A percentile compares a stretch with the other conserved stretches of the same genome.
Conservation (phyloP, 2,329 filamentous ascomycete species). For the Lasiodiplodia sp. region DNA sequence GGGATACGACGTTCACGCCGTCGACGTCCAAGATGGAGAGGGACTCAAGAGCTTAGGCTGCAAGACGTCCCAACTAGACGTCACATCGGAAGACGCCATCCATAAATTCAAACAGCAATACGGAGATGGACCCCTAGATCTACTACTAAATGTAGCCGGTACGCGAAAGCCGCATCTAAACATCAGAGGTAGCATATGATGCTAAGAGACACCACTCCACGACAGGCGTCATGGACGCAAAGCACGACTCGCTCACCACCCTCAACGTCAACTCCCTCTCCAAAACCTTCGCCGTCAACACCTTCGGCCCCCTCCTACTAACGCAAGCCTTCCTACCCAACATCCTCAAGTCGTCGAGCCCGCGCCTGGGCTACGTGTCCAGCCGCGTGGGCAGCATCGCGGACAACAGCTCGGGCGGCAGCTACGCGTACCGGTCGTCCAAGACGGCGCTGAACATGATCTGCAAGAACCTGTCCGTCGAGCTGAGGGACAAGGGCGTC, state of each 20-base stretch:
- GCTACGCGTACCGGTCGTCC: slow-evolving; percentile 53
- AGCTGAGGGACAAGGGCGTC: slow-evolving; percentile 50
- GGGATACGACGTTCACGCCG: slow-evolving; percentile 45
- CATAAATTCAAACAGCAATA: slow-evolving; percentile 41
- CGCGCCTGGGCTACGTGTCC: slow-evolving; percentile 52
- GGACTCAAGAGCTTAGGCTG: slow-evolving; percentile 43
- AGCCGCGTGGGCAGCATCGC: slow-evolving; percentile 53
- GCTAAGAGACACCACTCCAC: not conserved
- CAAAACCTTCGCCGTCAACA: slow-evolving; percentile 53
- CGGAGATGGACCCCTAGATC: slow-evolving; percentile 42
- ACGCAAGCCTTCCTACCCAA: slow-evolving; percentile 55
- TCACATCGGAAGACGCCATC: slow-evolving; percentile 46
- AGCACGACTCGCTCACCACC: slow-evolving; percentile 45
- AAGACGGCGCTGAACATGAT: slow-evolving; percentile 57
- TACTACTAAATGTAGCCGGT: slow-evolving; percentile 50
- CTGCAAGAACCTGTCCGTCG: slow-evolving; percentile 53
- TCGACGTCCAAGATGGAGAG: slow-evolving; percentile 40
- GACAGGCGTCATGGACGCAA: slow-evolving; percentile 43
- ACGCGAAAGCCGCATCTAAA: not conserved
- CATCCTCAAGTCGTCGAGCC: slow-evolving; percentile 41
- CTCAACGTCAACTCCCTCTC: slow-evolving; percentile 42
- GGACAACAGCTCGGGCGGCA: slow-evolving; percentile 53
- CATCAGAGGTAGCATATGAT: not conserved
- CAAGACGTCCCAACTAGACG: slow-evolving; percentile 43
- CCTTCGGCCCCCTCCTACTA: slow-evolving; percentile 54